These are phyloP conservation scores for Pichia scutulata DNA, from an alignment of 805 yeast genomes.

Conservation along the genomic window DNA sequence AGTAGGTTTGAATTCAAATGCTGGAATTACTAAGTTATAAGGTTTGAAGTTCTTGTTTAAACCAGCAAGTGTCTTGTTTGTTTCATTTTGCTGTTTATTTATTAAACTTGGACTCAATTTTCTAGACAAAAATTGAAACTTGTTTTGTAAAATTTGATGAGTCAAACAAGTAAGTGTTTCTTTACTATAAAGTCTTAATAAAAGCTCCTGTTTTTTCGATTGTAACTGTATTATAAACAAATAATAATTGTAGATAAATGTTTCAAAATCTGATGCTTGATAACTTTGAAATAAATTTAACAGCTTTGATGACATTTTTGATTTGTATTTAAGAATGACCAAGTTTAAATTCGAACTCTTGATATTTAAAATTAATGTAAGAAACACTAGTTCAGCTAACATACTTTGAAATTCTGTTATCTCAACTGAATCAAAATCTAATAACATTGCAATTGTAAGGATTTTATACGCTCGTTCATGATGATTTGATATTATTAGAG, in stretches of 20 bases:
- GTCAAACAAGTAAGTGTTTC: background rate
- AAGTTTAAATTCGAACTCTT: background rate
- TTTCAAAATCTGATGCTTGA: background rate
- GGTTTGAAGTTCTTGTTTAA: background rate
- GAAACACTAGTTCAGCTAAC: background rate
- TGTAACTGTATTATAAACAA: background rate
- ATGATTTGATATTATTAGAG: slow-evolving; percentile 14
- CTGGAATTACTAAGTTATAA: background rate
- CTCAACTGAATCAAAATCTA: background rate
- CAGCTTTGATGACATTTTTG: background rate
- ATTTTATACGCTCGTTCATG: slow-evolving; percentile 16
- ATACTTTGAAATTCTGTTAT: background rate
- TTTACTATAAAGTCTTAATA: background rate
- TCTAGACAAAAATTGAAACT: background rate
- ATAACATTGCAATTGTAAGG: slow-evolving; percentile 6
- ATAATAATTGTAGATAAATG: background rate
- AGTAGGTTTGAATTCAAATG: background rate
- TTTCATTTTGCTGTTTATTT: background rate
- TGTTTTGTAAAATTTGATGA: slow-evolving; percentile 1
- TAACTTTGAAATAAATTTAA: slow-evolving; percentile 3
- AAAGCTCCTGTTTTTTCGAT: background rate
- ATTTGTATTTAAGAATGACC: slow-evolving; percentile 1
- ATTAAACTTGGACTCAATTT: background rate
- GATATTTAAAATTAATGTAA: slow-evolving; percentile 1
- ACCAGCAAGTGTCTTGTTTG: background rate